These are phyloP conservation scores for Populus trichocarpa DNA, from an alignment of 441 rosid species.

Conservation along the genomic window DNA sequence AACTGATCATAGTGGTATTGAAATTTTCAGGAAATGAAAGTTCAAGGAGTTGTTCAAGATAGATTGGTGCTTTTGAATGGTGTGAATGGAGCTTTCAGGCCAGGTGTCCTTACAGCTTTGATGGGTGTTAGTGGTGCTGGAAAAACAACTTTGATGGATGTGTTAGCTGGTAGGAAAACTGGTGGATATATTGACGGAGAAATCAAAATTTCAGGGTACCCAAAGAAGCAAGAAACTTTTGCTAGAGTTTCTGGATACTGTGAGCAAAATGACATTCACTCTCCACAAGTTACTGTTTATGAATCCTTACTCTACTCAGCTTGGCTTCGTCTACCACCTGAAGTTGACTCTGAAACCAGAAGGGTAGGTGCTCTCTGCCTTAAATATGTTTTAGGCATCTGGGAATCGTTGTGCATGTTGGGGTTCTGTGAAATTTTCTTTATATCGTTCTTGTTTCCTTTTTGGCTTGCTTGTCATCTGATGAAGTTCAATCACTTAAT, in stretches of 20 bases:
- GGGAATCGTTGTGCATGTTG: background rate
- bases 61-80: conserved; percentile 62
- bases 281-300: conserved; percentile 45
- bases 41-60: conserved; percentile 52
- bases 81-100: conserved; percentile 84
- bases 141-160: conserved; percentile 60
- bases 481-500: background rate
- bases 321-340: conserved; percentile 45
- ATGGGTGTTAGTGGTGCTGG: conserved; percentile 98
- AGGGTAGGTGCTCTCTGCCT: conserved; percentile 22
- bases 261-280: conserved; percentile 50
- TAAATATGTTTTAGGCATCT: background rate
- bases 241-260: conserved; percentile 52
- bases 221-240: conserved; percentile 47
- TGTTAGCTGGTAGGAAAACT: conserved; percentile 51
- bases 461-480: background rate
- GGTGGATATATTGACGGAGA: conserved; percentile 46
- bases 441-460: background rate
- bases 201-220: conserved; percentile 43
- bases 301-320: conserved; percentile 52
- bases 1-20: background rate
- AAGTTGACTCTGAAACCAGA: conserved; percentile 38
- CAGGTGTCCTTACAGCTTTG: conserved; percentile 88
- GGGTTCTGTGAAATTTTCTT: background rate
- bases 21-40: conserved; percentile 52